Evolutionary conservation across 805 yeast species (phyloP).

Genomic region (Wickerhamiella lipophila): DNA sequence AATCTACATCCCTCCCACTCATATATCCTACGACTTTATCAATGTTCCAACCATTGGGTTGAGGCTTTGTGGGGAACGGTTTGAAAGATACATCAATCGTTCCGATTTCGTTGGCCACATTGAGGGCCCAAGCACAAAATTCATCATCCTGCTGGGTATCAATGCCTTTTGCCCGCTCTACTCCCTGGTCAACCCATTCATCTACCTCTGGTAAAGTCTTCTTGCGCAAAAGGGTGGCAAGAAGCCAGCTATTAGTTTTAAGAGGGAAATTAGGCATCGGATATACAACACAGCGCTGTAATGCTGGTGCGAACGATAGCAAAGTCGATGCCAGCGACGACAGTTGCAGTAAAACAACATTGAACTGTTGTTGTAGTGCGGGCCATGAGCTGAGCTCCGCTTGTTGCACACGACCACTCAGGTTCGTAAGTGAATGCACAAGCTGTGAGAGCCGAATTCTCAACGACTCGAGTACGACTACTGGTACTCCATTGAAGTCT

Average conservation of each 20-base stretch:
- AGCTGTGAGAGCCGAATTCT: slow-evolving; percentile 26
- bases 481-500: slow-evolving; percentile 20
- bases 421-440: slow-evolving; percentile 45
- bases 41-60: slow-evolving; percentile 14
- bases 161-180: slow-evolving; percentile 29
- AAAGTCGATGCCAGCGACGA: slow-evolving; percentile 62
- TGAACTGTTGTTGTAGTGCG: slow-evolving; percentile 71
- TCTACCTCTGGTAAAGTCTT: slow-evolving; percentile 84
- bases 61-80: slow-evolving; percentile 15
- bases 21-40: slow-evolving; percentile 18
- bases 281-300: slow-evolving; percentile 60
- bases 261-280: slow-evolving; percentile 82
- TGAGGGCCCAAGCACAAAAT: slow-evolving; percentile 55
- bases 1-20: slow-evolving; percentile 17
- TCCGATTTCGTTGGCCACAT: slow-evolving; percentile 39
- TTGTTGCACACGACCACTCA: slow-evolving; percentile 41
- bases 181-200: slow-evolving; percentile 55
- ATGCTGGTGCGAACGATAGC: slow-evolving; percentile 43
- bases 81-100: slow-evolving; percentile 24
- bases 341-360: slow-evolving; percentile 70
- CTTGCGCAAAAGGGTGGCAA: slow-evolving; percentile 75
- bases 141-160: slow-evolving; percentile 33
- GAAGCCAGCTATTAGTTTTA: slow-evolving; percentile 64
- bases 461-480: slow-evolving; percentile 18
- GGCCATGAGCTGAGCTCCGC: slow-evolving; percentile 43